Conservation (phyloP, 352 stramenopile genomes). For the Phytophthora pseudosyringae region DNA sequence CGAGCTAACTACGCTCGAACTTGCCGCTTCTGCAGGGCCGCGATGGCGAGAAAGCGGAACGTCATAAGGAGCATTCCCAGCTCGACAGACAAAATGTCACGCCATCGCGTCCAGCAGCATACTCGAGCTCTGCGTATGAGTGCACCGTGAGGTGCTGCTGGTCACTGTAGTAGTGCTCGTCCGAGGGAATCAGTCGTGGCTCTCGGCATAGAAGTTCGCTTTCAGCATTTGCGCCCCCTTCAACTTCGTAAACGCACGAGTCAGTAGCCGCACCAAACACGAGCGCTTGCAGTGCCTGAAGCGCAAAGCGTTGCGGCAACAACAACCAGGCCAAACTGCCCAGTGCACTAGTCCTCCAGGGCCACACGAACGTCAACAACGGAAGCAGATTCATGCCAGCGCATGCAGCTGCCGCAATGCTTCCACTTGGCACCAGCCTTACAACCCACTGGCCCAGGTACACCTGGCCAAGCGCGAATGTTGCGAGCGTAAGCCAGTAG, state of each 20-base stretch:
- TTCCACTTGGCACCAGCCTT: constrained; percentile 9
- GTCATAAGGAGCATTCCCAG: constrained; percentile 28
- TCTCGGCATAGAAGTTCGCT: constrained; percentile 23
- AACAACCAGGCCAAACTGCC: constrained; percentile 21
- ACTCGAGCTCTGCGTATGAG: constrained; percentile 34
- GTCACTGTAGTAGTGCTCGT: constrained; percentile 7
- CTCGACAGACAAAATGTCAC: constrained; percentile 18
- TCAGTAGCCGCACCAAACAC: constrained; percentile 26
- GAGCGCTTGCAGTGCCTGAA: constrained; percentile 32
- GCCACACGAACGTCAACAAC: constrained; percentile 22
- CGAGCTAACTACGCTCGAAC: background rate
- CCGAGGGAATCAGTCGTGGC: constrained; percentile 25
- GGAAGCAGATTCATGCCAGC: constrained; percentile 34
- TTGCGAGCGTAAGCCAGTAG: constrained; percentile 31
- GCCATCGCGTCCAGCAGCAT: constrained; percentile 14
- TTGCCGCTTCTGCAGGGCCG: constrained; percentile 25
- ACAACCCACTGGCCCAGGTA: constrained; percentile 40
- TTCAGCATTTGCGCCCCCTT: constrained; percentile 4
- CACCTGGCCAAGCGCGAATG: constrained; percentile 27
- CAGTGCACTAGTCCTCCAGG: constrained; percentile 19
- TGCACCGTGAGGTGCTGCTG: constrained; percentile 28
- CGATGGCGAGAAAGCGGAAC: constrained; percentile 25
- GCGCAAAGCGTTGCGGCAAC: constrained; percentile 28
- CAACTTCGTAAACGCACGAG: constrained; percentile 17
- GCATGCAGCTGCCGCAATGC: constrained; percentile 14